These are phyloP conservation scores for Zoysia pacifica DNA, from an alignment of 176 grass and related monocot species.

Conservation along the genomic window DNA sequence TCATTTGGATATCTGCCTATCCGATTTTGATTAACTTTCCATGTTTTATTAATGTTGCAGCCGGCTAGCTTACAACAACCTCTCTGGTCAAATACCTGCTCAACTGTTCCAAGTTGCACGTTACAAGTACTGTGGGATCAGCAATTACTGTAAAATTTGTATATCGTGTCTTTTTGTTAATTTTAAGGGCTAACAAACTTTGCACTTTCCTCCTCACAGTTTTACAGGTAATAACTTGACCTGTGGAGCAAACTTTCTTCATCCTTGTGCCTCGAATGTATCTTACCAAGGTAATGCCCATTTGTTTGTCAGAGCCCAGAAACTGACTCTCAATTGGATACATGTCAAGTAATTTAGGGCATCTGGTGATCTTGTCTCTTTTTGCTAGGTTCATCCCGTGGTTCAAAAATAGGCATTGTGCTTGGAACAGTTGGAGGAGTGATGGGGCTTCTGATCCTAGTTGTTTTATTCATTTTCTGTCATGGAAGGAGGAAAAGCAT, in stretches of 20 bases:
- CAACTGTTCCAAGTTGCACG: slow-evolving; percentile 82
- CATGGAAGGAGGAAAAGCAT: slow-evolving; percentile 64
- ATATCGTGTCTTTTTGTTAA: not conserved
- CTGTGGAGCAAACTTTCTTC: slow-evolving; percentile 71
- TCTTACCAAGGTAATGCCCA: slow-evolving; percentile 66
- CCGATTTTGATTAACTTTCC: slow-evolving; percentile 38
- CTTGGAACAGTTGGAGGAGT: slow-evolving; percentile 74
- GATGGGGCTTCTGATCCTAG: slow-evolving; percentile 62
- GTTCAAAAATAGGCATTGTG: slow-evolving; percentile 78
- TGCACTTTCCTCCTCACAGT: slow-evolving; percentile 54
- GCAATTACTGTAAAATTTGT: slow-evolving; percentile 14
- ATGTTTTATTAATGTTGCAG: slow-evolving; percentile 42
- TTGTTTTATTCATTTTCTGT: slow-evolving; percentile 67
- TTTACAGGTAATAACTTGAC: slow-evolving; percentile 91
- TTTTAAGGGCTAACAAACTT: slow-evolving; percentile 42
- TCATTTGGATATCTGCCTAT: not conserved
- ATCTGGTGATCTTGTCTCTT: slow-evolving; percentile 23
- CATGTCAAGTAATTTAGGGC: slow-evolving; percentile 6
- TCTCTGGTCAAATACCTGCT: slow-evolving; percentile 82
- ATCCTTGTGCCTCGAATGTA: slow-evolving; percentile 68
- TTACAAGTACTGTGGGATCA: slow-evolving; percentile 79
- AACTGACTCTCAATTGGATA: not conserved
- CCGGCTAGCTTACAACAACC: slow-evolving; percentile 82
- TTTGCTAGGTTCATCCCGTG: slow-evolving; percentile 58
- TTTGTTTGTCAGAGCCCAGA: slow-evolving; percentile 24